Conservation (phyloP, 306 rosid genomes). For the Spatholobus suberectus region DNA sequence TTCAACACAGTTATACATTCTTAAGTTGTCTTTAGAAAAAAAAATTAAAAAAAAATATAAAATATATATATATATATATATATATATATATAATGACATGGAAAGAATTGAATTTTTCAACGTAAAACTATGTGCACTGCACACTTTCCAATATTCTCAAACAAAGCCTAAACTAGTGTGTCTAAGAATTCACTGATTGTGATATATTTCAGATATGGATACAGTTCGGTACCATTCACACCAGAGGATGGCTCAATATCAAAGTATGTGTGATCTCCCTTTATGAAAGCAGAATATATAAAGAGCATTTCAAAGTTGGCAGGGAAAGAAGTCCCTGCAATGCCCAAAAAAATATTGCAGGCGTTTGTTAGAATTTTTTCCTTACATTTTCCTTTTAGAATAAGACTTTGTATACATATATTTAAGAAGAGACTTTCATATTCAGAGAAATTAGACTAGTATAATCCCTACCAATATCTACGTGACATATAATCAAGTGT, state of each 20-base stretch:
- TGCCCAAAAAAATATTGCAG: neutral
- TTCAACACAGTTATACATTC: neutral
- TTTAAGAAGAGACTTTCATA: neutral
- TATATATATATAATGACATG: no score
- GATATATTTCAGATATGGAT: slow-evolving; percentile 65
- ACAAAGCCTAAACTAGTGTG: slow-evolving; percentile 51
- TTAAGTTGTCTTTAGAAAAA: neutral
- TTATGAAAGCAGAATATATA: slow-evolving; percentile 80
- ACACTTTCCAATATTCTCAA: neutral
- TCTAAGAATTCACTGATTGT: slow-evolving; percentile 70
- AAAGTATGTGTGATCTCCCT: slow-evolving; percentile 87
- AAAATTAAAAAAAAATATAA: no score
- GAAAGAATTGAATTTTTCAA: neutral
- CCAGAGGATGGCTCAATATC: slow-evolving; percentile 62
- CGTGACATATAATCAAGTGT: neutral
- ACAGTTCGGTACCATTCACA: slow-evolving; percentile 67
- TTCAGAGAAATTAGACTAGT: no score
- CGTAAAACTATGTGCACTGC: neutral
- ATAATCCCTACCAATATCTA: no score
- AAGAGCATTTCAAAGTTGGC: slow-evolving; percentile 59
- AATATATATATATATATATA: no score
- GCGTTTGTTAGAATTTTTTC: neutral
- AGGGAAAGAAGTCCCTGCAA: slow-evolving; percentile 77
- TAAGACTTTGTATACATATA: neutral
- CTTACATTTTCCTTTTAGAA: neutral